Conservation (phyloP, 306 rosid genomes). For the Casuarina equisetifolia region DNA sequence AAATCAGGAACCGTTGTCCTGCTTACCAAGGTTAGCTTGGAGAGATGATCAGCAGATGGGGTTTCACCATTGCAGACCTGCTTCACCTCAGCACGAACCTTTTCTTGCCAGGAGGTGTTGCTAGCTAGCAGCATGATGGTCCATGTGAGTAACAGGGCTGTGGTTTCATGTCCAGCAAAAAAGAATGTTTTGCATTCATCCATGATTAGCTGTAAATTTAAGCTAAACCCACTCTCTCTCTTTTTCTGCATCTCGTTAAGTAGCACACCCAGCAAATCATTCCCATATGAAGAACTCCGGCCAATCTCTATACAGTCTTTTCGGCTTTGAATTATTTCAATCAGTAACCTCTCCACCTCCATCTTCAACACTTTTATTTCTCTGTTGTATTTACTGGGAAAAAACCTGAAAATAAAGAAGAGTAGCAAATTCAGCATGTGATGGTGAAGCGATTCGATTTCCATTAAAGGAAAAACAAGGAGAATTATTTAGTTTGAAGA, state of each 20-base stretch:
- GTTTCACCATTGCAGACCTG: conserved; percentile 52
- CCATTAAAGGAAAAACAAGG: no score
- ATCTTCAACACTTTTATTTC: conserved; percentile 74
- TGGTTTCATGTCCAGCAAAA: conserved; percentile 97
- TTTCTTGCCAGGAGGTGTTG: conserved; percentile 77
- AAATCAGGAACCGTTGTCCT: no score
- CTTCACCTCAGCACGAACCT: conserved; percentile 58
- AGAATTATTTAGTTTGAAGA: neutral
- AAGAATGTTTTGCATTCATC: conserved; percentile 98
- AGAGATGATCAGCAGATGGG: conserved; percentile 69
- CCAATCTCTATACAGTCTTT: conserved; percentile 85
- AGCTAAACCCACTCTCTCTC: conserved; percentile 50
- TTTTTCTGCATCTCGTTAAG: conserved; percentile 73
- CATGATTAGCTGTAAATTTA: conserved; percentile 71
- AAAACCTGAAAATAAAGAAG: conserved; percentile 41
- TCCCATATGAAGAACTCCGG: conserved; percentile 71
- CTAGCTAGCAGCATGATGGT: conserved; percentile 80
- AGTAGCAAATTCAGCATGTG: neutral
- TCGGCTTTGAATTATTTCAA: conserved; percentile 88
- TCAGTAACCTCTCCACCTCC: conserved; percentile 80
- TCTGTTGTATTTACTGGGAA: conserved; percentile 90
- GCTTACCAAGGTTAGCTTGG: conserved; percentile 71
- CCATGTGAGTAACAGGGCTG: conserved; percentile 91
- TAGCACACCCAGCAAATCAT: conserved; percentile 77
- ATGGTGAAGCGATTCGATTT: neutral